phyloP scores from a whole-genome alignment of 2,329 filamentous ascomycete genomes.

The Raffaelea albimanens region DNA sequence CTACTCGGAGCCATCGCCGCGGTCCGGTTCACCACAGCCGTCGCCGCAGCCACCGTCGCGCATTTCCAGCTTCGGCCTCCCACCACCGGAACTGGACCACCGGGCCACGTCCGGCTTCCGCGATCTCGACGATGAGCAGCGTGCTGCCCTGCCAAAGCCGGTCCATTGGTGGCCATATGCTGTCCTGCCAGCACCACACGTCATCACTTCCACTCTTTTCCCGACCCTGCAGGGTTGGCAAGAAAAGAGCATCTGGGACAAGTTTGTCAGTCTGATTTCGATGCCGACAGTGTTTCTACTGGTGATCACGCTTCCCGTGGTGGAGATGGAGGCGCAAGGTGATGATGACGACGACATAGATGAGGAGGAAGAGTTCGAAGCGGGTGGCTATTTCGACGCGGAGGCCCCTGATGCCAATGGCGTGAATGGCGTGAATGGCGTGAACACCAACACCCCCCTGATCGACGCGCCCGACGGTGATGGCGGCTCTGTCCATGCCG shows the following conservation, averaged over 20 bases:
- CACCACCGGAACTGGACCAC: conserved; percentile 35
- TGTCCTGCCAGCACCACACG: conserved; percentile 60
- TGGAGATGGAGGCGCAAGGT: conserved; percentile 59
- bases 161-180: conserved; percentile 76
- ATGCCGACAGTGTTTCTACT: conserved; percentile 86
- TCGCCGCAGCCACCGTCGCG: conserved; percentile 24
- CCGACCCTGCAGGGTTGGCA: conserved; percentile 78
- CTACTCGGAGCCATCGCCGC: conserved; percentile 49
- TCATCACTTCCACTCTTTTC: conserved; percentile 67
- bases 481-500: conserved; percentile 16
- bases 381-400: neutral
- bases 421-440: neutral
- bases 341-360: conserved; percentile 39
- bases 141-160: conserved; percentile 29
- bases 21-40: conserved; percentile 22
- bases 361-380: conserved; percentile 12
- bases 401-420: neutral
- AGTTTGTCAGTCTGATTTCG: conserved; percentile 69
- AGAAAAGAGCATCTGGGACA: conserved; percentile 77
- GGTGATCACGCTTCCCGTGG: conserved; percentile 83
- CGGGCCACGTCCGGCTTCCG: conserved; percentile 22
- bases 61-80: conserved; percentile 46
- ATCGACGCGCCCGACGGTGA: neutral
- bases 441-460: too few relatives aligned
- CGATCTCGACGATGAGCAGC: conserved; percentile 25